These are phyloP conservation scores for Zasmidium citrigriseum DNA, from an alignment of 2,329 filamentous ascomycete genomes.

Conservation along the genomic window DNA sequence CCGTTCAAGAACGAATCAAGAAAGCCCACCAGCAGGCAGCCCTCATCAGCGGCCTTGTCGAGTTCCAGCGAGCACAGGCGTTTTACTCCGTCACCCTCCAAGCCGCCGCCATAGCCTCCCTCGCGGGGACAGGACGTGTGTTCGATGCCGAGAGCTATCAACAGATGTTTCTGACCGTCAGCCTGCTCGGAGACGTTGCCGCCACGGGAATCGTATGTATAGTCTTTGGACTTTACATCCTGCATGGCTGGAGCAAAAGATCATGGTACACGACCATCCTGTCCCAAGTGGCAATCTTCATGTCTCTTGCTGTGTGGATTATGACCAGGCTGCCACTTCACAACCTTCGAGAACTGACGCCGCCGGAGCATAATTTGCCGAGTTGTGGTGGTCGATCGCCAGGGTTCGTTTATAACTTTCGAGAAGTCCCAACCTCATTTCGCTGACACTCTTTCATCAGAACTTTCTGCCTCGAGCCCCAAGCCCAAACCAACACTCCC, in stretches of 20 bases:
- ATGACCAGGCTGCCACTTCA: constrained; percentile 6
- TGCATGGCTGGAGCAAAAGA: constrained; percentile 6
- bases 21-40: constrained; percentile 12
- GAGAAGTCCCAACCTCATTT: background rate
- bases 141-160: constrained; percentile 7
- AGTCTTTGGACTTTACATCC: constrained; percentile 12
- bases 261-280: constrained; percentile 11
- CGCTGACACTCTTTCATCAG: background rate
- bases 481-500: background rate
- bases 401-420: background rate
- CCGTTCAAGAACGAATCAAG: constrained; percentile 4
- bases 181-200: constrained; percentile 14
- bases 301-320: constrained; percentile 5
- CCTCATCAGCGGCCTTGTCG: constrained; percentile 11
- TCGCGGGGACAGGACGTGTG: constrained; percentile 8
- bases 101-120: constrained; percentile 12
- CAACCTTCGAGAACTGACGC: background rate
- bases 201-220: constrained; percentile 13
- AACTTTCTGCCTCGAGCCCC: background rate
- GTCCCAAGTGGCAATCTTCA: background rate
- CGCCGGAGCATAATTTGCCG: background rate
- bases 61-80: constrained; percentile 17
- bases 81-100: constrained; percentile 18
- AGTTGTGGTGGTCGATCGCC: constrained; percentile 9
- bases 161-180: constrained; percentile 9